A percentile compares a stretch with the other conserved stretches of the same genome.
phyloP scores from a whole-genome alignment of 1,284 basidiomycete species.

The Rhodotorula sp. region DNA sequence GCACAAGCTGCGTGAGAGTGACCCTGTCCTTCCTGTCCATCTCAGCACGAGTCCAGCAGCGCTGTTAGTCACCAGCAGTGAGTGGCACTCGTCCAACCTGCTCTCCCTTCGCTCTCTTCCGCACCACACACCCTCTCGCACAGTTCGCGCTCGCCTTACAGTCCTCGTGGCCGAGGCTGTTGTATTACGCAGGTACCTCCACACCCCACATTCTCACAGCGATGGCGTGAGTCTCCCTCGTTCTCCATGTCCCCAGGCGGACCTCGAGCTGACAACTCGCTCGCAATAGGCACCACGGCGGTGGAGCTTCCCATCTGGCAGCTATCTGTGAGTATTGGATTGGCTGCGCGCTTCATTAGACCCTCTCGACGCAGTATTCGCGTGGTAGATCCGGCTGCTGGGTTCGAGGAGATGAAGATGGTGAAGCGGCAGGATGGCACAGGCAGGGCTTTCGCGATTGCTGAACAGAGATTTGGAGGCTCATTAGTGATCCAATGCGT shows the following conservation, averaged over 20 bases:
- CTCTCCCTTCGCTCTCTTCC: neutral
- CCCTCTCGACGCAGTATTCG: neutral
- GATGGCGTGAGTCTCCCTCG: slow-evolving; percentile 27
- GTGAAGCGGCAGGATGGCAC: too few species aligned
- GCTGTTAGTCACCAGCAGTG: neutral
- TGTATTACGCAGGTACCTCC: slow-evolving; percentile 12
- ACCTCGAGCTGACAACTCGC: neutral
- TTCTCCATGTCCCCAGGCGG: neutral
- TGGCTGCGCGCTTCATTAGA: too few species aligned
- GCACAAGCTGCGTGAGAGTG: neutral
- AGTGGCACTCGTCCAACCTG: neutral
- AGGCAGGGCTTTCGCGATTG: too few species aligned
- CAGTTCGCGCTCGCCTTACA: neutral
- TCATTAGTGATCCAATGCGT: too few species aligned
- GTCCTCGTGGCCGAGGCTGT: slow-evolving; percentile 3
- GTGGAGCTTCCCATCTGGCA: slow-evolving; percentile 38
- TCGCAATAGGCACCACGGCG: slow-evolving; percentile 17
- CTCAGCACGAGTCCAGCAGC: too few species aligned
- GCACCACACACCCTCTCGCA: neutral
- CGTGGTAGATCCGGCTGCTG: too few species aligned
- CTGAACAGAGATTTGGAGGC: too few species aligned
- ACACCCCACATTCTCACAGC: neutral
- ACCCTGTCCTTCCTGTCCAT: too few species aligned
- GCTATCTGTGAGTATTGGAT: slow-evolving; percentile 32
- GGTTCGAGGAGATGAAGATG: too few species aligned